Percentiles rank a stretch among this genome's conserved stretches.
Conservation (phyloP, 768 basidiomycete species). For the Suillus hirtellus region DNA sequence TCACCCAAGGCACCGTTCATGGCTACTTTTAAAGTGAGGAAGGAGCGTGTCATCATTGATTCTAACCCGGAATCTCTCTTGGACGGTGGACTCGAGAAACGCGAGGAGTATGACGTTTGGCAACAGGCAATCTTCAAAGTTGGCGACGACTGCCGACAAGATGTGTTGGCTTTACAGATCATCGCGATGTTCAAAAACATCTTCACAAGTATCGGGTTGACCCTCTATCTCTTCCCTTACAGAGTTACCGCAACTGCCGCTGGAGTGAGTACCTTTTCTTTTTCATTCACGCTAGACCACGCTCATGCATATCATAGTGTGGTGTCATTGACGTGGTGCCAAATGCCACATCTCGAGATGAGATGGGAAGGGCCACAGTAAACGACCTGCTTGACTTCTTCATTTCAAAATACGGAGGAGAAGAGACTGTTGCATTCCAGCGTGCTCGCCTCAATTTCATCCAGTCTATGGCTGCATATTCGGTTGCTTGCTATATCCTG, state of each 20-base stretch:
- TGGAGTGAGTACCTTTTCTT: conserved; percentile 59
- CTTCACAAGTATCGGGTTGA: conserved; percentile 85
- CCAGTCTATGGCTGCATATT: conserved; percentile 99
- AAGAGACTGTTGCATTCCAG: conserved; percentile 89
- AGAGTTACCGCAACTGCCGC: conserved; percentile 96
- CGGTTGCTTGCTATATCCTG: conserved; percentile 94
- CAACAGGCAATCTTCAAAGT: conserved; percentile 99
- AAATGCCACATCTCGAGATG: conserved; percentile 95
- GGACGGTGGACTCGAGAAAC: conserved; percentile 57
- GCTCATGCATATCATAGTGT: conserved; percentile 57
- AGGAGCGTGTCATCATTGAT: conserved; percentile 69
- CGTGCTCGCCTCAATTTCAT: conserved; percentile 93
- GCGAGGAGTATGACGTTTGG: conserved; percentile 84
- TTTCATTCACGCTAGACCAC: neutral
- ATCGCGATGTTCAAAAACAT: conserved; percentile 99
- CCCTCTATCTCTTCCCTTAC: conserved; percentile 92
- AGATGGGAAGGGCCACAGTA: conserved; percentile 98
- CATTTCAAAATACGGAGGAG: conserved; percentile 86
- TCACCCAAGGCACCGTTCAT: conserved; percentile 91
- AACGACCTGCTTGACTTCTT: conserved; percentile 96
- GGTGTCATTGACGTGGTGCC: conserved; percentile 99
- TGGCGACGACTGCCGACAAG: conserved; percentile 98
- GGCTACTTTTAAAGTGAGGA: conserved; percentile 99
- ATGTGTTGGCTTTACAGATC: conserved; percentile 93
- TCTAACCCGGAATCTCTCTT: conserved; percentile 75